Conservation (phyloP, 2,329 filamentous ascomycete species). For the Phialophora verrucosa region DNA sequence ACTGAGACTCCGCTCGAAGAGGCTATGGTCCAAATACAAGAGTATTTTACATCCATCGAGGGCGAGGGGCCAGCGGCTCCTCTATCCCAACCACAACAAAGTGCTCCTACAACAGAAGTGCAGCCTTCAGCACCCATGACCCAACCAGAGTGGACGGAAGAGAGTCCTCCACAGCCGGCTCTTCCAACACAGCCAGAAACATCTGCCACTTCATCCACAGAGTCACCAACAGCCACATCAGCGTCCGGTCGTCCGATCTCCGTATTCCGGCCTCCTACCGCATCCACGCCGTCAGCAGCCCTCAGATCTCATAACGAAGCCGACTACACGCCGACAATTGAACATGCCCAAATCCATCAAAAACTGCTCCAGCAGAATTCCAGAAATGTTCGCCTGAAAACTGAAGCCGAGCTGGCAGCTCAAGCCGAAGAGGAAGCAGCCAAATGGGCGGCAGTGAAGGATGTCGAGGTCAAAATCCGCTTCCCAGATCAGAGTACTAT, state of each 20-base stretch:
- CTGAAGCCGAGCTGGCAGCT: constrained; percentile 79
- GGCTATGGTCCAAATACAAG: constrained; percentile 79
- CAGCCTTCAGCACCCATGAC: constrained; percentile 28
- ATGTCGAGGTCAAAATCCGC: constrained; percentile 77
- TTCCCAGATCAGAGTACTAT: constrained; percentile 86
- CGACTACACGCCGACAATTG: constrained; percentile 81
- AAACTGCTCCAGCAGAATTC: constrained; percentile 76
- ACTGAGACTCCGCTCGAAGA: constrained; percentile 81
- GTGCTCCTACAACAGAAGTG: constrained; percentile 20
- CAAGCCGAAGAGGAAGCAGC: constrained; percentile 70
- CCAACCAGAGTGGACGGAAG: constrained; percentile 27
- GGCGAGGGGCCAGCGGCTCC: constrained; percentile 15
- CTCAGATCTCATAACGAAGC: constrained; percentile 68
- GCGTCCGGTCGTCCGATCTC: constrained; percentile 59
- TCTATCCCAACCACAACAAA: constrained; percentile 11
- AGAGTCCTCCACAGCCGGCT: constrained; percentile 24
- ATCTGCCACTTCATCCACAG: constrained; percentile 16
- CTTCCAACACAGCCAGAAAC: constrained; percentile 23
- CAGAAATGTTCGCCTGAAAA: constrained; percentile 77
- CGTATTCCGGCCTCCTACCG: constrained; percentile 76
- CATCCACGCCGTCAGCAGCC: constrained; percentile 76
- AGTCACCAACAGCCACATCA: constrained; percentile 38
- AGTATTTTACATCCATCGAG: constrained; percentile 54
- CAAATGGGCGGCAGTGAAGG: constrained; percentile 68
- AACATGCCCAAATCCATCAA: constrained; percentile 82